These are phyloP conservation scores for Saccharomycopsis capsularis DNA, from an alignment of 805 yeast species.

Conservation along the genomic window DNA sequence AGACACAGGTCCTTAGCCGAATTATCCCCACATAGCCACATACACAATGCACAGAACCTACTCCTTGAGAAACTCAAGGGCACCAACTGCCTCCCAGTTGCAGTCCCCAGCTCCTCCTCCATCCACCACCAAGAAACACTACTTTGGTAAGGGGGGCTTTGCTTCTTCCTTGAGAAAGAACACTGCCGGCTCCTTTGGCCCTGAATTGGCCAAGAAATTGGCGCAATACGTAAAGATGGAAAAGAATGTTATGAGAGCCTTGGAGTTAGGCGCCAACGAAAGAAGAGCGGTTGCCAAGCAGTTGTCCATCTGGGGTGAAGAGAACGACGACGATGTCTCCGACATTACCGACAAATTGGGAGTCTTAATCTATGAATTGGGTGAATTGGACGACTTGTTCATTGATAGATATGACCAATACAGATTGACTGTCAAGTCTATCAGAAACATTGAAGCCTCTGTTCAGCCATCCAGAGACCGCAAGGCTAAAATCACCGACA, in stretches of 20 bases:
- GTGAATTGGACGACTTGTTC: constrained; percentile 82
- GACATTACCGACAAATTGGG: constrained; percentile 86
- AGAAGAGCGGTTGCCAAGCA: constrained; percentile 78
- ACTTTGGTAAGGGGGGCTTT: constrained; percentile 75
- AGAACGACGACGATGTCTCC: constrained; percentile 76
- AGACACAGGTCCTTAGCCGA: no score
- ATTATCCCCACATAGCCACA: background rate
- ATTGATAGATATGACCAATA: constrained; percentile 82
- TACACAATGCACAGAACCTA: constrained; percentile 90
- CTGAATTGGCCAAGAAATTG: constrained; percentile 70
- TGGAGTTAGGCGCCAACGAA: constrained; percentile 71
- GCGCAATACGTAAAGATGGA: constrained; percentile 73
- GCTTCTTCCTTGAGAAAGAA: constrained; percentile 57
- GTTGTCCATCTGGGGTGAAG: constrained; percentile 81
- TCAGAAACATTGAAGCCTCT: constrained; percentile 79
- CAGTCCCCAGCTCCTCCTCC: constrained; percentile 95
- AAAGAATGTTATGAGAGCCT: constrained; percentile 71
- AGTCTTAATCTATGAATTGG: constrained; percentile 72
- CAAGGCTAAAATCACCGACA: constrained; percentile 77
- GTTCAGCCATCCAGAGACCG: constrained; percentile 87
- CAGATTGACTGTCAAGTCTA: constrained; percentile 72
- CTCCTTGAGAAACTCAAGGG: constrained; percentile 89
- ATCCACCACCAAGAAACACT: constrained; percentile 75
- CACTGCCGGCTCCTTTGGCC: constrained; percentile 75
- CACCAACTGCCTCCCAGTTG: constrained; percentile 95